Conservation (phyloP, 176 grass and related monocot species). For the Triticum monococcum region DNA sequence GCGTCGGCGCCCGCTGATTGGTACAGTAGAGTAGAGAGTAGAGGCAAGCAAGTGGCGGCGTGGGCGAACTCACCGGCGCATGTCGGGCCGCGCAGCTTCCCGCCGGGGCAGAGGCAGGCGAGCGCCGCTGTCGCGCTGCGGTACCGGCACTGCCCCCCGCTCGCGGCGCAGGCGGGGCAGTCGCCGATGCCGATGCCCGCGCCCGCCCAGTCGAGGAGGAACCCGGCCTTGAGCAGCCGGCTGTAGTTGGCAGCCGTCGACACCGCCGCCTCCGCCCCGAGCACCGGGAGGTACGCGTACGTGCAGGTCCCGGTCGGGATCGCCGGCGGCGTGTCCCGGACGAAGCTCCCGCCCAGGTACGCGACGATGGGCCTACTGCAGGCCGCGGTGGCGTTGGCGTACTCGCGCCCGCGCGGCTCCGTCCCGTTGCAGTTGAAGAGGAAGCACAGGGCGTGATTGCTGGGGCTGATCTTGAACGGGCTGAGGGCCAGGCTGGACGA, state of each 20-base stretch:
- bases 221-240: conserved; percentile 34
- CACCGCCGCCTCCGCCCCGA: background rate
- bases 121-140: background rate
- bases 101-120: conserved; percentile 34
- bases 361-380: rapidly evolving
- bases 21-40: background rate
- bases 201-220: conserved; percentile 44
- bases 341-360: conserved; percentile 16
- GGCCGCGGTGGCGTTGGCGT: background rate
- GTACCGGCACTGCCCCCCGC: conserved; percentile 53
- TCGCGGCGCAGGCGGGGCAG: background rate
- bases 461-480: conserved; percentile 1
- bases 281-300: conserved; percentile 36
- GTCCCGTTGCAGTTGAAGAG: conserved; percentile 34
- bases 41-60: background rate
- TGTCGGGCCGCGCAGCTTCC: background rate
- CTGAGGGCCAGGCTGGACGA: conserved; percentile 39
- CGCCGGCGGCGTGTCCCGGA: background rate
- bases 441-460: conserved; percentile 47
- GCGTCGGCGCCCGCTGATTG: background rate
- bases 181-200: background rate
- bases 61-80: conserved; percentile 37
- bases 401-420: background rate
- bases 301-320: background rate
- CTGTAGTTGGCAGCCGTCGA: conserved; percentile 29